Evolutionary conservation across 257 asterid species (phyloP).

Genomic region (Apocynum venetum): DNA sequence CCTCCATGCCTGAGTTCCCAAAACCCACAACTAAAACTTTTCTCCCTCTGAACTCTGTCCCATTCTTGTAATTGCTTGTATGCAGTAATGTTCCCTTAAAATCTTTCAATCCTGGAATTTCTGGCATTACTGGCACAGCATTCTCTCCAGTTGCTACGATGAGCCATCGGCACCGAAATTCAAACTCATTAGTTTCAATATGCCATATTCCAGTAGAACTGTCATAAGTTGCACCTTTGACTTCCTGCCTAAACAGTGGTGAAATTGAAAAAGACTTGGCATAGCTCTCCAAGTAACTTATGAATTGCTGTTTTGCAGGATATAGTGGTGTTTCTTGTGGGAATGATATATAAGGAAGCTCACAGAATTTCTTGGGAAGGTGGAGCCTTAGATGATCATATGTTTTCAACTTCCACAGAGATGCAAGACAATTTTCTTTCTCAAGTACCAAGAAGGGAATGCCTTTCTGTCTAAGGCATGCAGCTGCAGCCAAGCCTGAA

Average conservation of each 20-base stretch:
- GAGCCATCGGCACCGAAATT: conserved; percentile 9
- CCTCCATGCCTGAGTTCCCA: conserved; percentile 37
- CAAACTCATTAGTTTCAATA: neutral
- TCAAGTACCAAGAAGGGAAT: conserved; percentile 15
- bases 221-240: conserved; percentile 14
- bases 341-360: conserved; percentile 22
- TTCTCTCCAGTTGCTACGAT: conserved; percentile 16
- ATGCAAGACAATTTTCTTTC: conserved; percentile 20
- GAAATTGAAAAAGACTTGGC: conserved; percentile 14
- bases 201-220: neutral
- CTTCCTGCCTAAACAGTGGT: conserved; percentile 17
- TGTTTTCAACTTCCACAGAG: conserved; percentile 21
- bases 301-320: conserved; percentile 20
- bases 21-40: conserved; percentile 34
- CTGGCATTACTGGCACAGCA: conserved; percentile 11
- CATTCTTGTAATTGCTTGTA: conserved; percentile 27
- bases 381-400: conserved; percentile 24
- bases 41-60: conserved; percentile 19
- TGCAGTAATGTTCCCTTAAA: conserved; percentile 26
- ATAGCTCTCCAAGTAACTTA: conserved; percentile 20
- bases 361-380: conserved; percentile 23
- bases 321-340: conserved; percentile 18
- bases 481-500: conserved; percentile 23
- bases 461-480: conserved; percentile 20
- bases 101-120: conserved; percentile 23